phyloP scores from a whole-genome alignment of 139 green algal genomes.

The Coccomyxa sp. region DNA sequence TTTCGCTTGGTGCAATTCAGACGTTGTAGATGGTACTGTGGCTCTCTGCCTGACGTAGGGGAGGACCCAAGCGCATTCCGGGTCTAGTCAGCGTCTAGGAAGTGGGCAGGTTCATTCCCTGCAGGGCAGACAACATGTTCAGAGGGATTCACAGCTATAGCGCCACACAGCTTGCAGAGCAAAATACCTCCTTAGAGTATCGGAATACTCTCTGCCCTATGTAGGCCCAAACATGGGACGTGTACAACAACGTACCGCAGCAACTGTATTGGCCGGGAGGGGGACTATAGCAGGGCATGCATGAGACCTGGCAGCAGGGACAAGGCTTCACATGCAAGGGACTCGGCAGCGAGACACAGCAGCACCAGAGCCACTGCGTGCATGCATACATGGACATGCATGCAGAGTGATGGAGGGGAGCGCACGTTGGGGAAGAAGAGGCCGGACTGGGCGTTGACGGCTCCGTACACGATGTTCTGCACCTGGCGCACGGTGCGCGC shows the following conservation, averaged over 20 bases:
- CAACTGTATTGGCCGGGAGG: no score
- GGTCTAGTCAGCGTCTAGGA: neutral
- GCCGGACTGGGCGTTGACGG: neutral
- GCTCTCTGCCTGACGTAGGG: neutral
- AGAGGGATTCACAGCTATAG: no score
- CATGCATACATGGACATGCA: neutral
- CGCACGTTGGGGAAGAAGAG: conserved; percentile 1
- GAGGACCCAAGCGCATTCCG: neutral
- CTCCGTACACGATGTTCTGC: conserved; percentile 2
- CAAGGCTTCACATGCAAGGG: no score
- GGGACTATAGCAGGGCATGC: neutral
- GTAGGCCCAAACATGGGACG: neutral
- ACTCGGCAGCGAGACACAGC: neutral
- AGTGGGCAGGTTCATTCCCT: neutral
- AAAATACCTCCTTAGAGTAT: no score
- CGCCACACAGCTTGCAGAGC: no score
- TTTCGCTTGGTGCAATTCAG: neutral
- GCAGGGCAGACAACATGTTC: neutral
- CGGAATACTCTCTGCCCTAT: neutral
- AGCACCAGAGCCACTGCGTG: neutral
- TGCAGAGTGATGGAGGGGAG: neutral
- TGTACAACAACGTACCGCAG: neutral
- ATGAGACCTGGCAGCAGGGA: no score
- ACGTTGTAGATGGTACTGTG: neutral
- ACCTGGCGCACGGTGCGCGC: neutral